Evolutionary conservation across 2,329 filamentous ascomycete species (phyloP), one percentile per base, ranked within the genome.

Genomic region (Verticillium nonalfalfae): DNA sequence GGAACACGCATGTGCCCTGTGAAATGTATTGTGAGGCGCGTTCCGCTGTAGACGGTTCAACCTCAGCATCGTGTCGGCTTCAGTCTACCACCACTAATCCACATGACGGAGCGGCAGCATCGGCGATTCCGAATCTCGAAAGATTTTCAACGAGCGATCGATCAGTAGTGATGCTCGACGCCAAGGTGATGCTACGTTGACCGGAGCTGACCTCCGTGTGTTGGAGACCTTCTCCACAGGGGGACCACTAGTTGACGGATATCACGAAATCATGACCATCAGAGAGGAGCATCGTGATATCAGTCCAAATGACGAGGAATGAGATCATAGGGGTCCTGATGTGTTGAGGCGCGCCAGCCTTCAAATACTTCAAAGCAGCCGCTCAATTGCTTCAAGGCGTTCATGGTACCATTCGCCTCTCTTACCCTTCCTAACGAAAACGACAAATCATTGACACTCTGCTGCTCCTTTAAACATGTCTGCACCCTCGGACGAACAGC

Each of bases 401-500:
- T 13, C 21, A 9, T 56, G 45, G 36, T 33, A 56, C 18, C 34
- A 57, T 34, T 31, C 26, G 39, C 35, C 36, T 14, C 36, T 26
- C 18, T 34, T 40, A 35, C 4, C 33, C 10, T 33, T 34, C 31
- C 26, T 14, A 36, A 4, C 33, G 9, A 6, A 36, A 33, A 6
- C 38, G 31, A 38, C 13, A 31, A 21, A 15, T 2, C 6, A 39
- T 36, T 11, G 34, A 26, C 21, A 39, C 21, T 38, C 56, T 15
- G 39, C 13, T 33, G 26, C 31, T 57, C 36, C 54, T 31, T 58
- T 13, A 31, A 59, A 38, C 18, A 35, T 52, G 45, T 52, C 45
- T 52, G 45, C 69, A 45, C 63, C 62, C 31, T 62, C 66, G 66
- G 61, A 69, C 67, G 70, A 76, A 35, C 72, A 77, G 62, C 75